Evolutionary conservation across 768 basidiomycete species (phyloP), one percentile per base, ranked within the genome.

Genomic region (Russula abietina): DNA sequence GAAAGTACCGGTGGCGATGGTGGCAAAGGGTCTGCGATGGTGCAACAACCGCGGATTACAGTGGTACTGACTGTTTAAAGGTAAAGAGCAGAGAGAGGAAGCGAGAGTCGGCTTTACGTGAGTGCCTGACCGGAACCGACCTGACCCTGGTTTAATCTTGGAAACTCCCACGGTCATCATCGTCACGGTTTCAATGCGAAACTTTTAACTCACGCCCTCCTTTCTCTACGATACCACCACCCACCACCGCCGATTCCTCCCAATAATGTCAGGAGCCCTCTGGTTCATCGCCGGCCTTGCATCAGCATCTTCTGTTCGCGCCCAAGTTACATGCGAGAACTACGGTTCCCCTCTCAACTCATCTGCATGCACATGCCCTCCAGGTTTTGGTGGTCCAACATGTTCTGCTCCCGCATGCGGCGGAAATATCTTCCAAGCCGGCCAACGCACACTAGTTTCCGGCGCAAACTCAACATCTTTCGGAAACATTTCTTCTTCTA

Each of bases 401-500:
- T 93, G 92, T 70, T 78, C 83, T 1, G 78, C 81, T 60, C 83
- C 88, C 0, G 83, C 80, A 1, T 97, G 94, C 64, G 89, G 89
- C 12, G 91, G 91, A 2, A 87, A 83, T 56, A 83, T 96, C 49
- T 92, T 88, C 70, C 84, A 92, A 69, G 88, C 87, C 59, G 72
- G 82, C 2, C 70, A 77, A 55, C 81, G 85, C n/a, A 73, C 84
- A 45, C 71, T 87, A 53, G 74, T 82, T 14, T 70, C 80, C 19
- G 60, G 71, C 33, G 71, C 77, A 0, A 26, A 57, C 11, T 55
- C 62, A 43, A 71, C 75, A 0, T 72, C 75, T 9, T 83, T 83
- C 51, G 79, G 83, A 16, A 93, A 95, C 70, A 69, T 92, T 62
- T 87, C 86, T 1, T 72, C 82, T 17, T 77, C 85, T 24, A 78